Percentiles rank a stretch among this genome's conserved stretches.
These are phyloP conservation scores for Acidiella bohemica DNA, from an alignment of 495 filamentous ascomycete species.

Conservation along the genomic window DNA sequence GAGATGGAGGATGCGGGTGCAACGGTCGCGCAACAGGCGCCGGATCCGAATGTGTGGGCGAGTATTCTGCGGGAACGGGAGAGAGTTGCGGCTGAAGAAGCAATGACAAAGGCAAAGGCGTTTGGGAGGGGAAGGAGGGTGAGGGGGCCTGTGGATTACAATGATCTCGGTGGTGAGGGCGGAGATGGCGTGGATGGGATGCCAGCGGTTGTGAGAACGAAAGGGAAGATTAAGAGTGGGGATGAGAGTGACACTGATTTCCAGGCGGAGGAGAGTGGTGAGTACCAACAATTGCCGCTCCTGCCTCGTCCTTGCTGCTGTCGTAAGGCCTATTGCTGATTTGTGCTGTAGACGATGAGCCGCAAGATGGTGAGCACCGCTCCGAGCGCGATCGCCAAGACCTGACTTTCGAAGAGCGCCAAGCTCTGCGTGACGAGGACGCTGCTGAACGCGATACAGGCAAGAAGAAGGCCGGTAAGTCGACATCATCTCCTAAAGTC, in stretches of 20 bases:
- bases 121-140: conserved; percentile 72
- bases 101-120: conserved; percentile 45
- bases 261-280: conserved; percentile 28
- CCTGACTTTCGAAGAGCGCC: too few species aligned
- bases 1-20: conserved; percentile 36
- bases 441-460: conserved; percentile 16
- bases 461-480: conserved; percentile 12
- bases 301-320: background rate
- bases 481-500: background rate
- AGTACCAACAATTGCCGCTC: background rate
- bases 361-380: background rate
- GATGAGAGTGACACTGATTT: conserved; percentile 41
- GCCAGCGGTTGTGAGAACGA: conserved; percentile 3
- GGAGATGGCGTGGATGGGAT: conserved; percentile 10
- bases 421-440: too few species aligned
- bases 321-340: background rate
- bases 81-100: conserved; percentile 54
- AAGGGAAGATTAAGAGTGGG: conserved; percentile 11
- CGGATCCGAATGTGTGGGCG: conserved; percentile 66
- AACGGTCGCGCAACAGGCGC: conserved; percentile 25
- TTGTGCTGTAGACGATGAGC: background rate
- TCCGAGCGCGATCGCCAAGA: background rate
- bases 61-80: conserved; percentile 73
- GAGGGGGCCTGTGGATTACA: conserved; percentile 30
- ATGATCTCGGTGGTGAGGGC: conserved; percentile 15